Conservation (phyloP, 2,329 filamentous ascomycete genomes). For the Colletotrichum liriopes region DNA sequence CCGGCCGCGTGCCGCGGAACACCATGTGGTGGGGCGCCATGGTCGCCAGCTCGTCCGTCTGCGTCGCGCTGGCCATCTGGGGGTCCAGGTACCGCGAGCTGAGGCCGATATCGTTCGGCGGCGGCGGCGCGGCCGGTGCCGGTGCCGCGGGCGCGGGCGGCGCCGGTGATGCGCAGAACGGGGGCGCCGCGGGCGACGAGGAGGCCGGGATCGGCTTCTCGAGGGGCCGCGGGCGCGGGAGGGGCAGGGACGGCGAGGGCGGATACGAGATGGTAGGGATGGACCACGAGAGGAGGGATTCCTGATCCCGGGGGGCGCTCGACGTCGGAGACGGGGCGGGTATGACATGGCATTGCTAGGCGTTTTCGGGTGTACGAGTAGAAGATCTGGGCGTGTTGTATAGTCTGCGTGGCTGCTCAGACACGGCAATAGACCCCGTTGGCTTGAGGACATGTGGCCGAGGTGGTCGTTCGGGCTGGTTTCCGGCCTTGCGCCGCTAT, state of each 20-base stretch:
- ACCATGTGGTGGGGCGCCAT: slow-evolving; percentile 87
- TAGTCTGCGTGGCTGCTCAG: background rate
- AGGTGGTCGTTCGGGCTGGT: background rate
- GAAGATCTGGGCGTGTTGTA: background rate
- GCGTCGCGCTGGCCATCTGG: slow-evolving; percentile 83
- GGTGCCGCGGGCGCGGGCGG: slow-evolving; percentile 45
- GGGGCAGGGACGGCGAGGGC: slow-evolving; percentile 68
- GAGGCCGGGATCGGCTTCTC: slow-evolving; percentile 67
- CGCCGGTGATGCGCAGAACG: slow-evolving; percentile 45
- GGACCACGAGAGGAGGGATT: slow-evolving; percentile 53
- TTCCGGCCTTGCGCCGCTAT: background rate
- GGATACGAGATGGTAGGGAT: slow-evolving; percentile 78
- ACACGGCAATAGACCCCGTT: background rate
- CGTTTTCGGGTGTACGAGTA: slow-evolving; percentile 48
- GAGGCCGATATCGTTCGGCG: slow-evolving; percentile 89
- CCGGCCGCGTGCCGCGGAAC: slow-evolving; percentile 81
- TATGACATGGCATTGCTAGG: slow-evolving; percentile 51
- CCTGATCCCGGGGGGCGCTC: slow-evolving; percentile 8
- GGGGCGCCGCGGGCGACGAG: slow-evolving; percentile 45
- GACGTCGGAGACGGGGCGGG: background rate
- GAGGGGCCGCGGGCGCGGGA: slow-evolving; percentile 65
- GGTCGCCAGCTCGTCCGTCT: slow-evolving; percentile 61
- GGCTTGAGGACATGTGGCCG: background rate
- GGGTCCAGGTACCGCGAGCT: slow-evolving; percentile 93
- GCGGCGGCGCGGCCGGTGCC: slow-evolving; percentile 51